Percentiles rank a stretch among this genome's conserved stretches.
phyloP scores from a whole-genome alignment of 208 protist genomes.

The Sergeia podlipaevii region DNA sequence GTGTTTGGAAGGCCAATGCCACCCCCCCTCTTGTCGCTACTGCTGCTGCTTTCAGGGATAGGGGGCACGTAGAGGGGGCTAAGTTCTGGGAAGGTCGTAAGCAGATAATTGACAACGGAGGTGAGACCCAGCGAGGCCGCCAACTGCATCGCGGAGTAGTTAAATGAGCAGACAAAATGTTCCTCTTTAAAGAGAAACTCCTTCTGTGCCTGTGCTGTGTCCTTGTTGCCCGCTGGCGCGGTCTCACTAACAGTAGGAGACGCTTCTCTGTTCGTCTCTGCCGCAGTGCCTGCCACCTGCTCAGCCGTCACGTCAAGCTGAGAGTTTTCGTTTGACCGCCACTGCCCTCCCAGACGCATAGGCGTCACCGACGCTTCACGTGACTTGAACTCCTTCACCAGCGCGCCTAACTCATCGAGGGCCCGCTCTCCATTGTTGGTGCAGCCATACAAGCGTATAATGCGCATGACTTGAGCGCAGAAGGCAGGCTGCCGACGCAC shows the following conservation, averaged over 20 bases:
- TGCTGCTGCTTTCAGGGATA: background rate
- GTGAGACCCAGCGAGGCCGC: constrained; percentile 44
- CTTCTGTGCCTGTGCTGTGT: constrained; percentile 5
- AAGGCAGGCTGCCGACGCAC: constrained; percentile 22
- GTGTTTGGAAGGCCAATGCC: constrained; percentile 7
- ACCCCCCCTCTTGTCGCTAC: background rate
- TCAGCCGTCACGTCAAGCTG: too few species aligned
- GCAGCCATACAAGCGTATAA: constrained; percentile 45
- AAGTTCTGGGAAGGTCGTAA: constrained; percentile 37
- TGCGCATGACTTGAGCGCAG: constrained; percentile 30
- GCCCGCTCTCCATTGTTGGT: constrained; percentile 24
- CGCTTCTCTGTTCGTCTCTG: constrained; percentile 3
- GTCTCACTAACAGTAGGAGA: background rate
- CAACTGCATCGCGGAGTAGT: constrained; percentile 69
- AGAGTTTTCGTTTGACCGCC: background rate
- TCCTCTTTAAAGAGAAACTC: constrained; percentile 27
- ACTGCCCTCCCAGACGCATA: background rate
- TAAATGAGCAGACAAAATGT: constrained; percentile 51
- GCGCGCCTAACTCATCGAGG: constrained; percentile 35
- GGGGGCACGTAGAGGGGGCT: constrained; percentile 41
- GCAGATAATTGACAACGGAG: constrained; percentile 43
- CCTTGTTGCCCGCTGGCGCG: constrained; percentile 2
- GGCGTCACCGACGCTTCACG: background rate
- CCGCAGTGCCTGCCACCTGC: background rate
- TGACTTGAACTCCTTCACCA: constrained; percentile 19